Percentiles rank a stretch among this genome's conserved stretches.
Conservation (phyloP, 352 stramenopile species). For the Pythium oligandrum region DNA sequence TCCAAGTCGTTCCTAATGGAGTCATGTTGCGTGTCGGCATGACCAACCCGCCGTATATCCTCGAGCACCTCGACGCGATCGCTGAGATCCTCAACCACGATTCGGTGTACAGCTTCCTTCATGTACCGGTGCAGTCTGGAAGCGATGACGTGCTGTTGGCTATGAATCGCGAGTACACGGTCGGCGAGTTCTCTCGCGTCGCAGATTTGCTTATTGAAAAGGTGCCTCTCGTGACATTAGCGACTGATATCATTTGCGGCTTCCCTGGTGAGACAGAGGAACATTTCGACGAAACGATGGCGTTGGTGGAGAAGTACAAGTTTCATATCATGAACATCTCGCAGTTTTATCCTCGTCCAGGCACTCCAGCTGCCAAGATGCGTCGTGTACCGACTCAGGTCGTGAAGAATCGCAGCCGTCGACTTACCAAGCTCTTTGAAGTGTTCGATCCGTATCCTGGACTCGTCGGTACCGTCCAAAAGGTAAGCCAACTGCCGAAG, state of each 20-base stretch:
- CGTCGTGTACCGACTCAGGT: conserved; percentile 79
- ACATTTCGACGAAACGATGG: conserved; percentile 87
- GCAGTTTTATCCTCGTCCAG: conserved; percentile 90
- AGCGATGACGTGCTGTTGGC: conserved; percentile 81
- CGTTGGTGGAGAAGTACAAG: conserved; percentile 80
- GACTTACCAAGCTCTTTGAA: conserved; percentile 85
- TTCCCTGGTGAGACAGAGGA: conserved; percentile 88
- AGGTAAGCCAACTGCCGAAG: conserved; percentile 5
- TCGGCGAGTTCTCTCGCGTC: conserved; percentile 69
- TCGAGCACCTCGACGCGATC: conserved; percentile 84
- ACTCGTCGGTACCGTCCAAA: conserved; percentile 52
- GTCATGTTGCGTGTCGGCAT: conserved; percentile 92
- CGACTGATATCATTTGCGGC: conserved; percentile 92
- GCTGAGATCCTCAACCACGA: conserved; percentile 76
- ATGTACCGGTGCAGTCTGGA: conserved; percentile 90
- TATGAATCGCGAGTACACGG: conserved; percentile 92
- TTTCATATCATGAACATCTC: conserved; percentile 93
- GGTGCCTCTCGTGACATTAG: conserved; percentile 80
- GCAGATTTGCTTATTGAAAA: conserved; percentile 69
- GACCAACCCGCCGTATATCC: conserved; percentile 92
- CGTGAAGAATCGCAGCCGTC: conserved; percentile 86
- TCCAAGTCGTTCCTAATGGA: conserved; percentile 55
- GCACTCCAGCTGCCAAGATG: conserved; percentile 89
- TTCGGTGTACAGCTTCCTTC: conserved; percentile 86
- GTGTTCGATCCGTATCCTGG: conserved; percentile 72